Conservation (phyloP, 176 grass and related monocot species). For the Oryza glumipatula region DNA sequence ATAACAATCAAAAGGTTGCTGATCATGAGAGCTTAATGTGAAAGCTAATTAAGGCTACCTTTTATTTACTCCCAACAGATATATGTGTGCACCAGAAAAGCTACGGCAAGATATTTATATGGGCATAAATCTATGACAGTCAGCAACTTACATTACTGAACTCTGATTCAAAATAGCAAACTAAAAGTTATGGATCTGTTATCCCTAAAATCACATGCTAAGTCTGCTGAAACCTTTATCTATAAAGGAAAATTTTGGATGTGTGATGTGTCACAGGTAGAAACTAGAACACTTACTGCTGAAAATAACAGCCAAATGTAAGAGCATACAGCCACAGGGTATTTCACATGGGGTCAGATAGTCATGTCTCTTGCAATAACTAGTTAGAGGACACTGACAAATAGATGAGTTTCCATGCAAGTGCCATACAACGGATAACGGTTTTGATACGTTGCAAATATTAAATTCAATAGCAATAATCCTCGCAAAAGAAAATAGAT, state of each 20-base stretch:
- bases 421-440: constrained; percentile 5
- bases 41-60: neutral
- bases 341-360: neutral
- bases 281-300: neutral
- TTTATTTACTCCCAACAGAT: neutral
- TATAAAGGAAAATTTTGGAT: constrained; percentile 11
- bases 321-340: neutral
- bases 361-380: neutral
- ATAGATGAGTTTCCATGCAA: constrained; percentile 4
- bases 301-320: constrained; percentile 11
- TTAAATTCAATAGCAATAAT: constrained; percentile 7
- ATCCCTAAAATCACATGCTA: constrained; percentile 21
- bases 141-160: constrained; percentile 8
- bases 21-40: constrained; percentile 16
- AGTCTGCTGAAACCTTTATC: neutral
- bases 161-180: neutral
- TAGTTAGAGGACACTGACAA: neutral
- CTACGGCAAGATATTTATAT: constrained; percentile 10
- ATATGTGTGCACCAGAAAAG: constrained; percentile 1
- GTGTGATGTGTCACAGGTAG: neutral
- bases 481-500: neutral
- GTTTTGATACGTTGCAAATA: neutral
- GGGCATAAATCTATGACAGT: neutral
- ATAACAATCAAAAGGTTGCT: neutral
- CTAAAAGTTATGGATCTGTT: neutral